Evolutionary conservation across 371 early-diverging fungal species (phyloP), one percentile per base, ranked within the genome.

Genomic region (Chytridiales sp.): DNA sequence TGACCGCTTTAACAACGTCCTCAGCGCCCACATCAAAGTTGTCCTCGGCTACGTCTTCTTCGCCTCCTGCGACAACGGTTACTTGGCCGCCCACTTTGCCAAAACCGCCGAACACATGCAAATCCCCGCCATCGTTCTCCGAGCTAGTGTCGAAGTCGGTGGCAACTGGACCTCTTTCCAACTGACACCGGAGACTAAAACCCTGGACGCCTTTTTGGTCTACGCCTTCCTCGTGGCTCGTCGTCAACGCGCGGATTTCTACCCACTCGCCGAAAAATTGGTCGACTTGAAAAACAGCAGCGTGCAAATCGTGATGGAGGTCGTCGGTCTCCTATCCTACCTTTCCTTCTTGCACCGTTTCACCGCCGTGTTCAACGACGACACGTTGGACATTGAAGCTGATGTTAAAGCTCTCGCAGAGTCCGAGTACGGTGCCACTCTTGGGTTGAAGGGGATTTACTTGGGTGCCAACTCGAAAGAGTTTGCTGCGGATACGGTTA

Each of bases 271-370:
- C 22, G 41, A 38, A 53, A 34, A 38, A n/a, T 39, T 39, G n/a
- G 6, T 22, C 26, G 40, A 22, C n/a, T 39, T 53, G n/a, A n/a
- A n/a, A n/a, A n/a, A n/a, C n/a, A n/a, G n/a, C n/a, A n/a, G n/a
- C n/a, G n/a, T n/a, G n/a, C n/a, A n/a, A n/a, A n/a, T n/a, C n/a
- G 24, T 24, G 5, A 22, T 53, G 39, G 41, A 15, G 43, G 34
- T 38, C 11, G 13, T 13, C 11, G 40, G 22, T n/a, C 54, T 53
- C 26, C 8, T 39, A 5, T 30, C 31, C 19, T 9, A 5, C 5
- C 40, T 53, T 17, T 19, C 54, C 39, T 53, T 40, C 21, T 15
- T 53, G 9, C 54, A 53, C 26, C 54, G 54, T 22, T 53, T 38
- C 54, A n/a, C 31, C 19, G 54, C 39, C 21, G 39, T 53, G 8